Conservation (phyloP, 2,329 filamentous ascomycete genomes). For the Fusarium veterinarium region DNA sequence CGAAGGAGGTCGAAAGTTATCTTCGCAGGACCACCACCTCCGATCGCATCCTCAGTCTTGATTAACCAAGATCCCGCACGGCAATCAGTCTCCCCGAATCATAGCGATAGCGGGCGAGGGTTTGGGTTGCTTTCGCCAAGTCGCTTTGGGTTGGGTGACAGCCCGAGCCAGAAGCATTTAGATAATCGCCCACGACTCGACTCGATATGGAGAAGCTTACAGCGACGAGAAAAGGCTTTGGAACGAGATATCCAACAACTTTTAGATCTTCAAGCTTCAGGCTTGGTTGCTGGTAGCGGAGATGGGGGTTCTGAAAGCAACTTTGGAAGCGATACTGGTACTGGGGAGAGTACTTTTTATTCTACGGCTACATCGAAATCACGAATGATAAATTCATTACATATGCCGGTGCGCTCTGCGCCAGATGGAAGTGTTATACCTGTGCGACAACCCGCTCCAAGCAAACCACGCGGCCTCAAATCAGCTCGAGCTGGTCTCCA, state of each 20-base stretch:
- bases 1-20: slow-evolving; percentile 50
- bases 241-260: slow-evolving; percentile 61
- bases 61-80: slow-evolving; percentile 26
- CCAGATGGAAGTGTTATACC: slow-evolving; percentile 66
- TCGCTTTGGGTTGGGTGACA: slow-evolving; percentile 22
- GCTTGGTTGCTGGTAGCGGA: slow-evolving; percentile 54
- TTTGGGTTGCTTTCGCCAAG: slow-evolving; percentile 33
- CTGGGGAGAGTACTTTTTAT: slow-evolving; percentile 56
- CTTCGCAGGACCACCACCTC: slow-evolving; percentile 63
- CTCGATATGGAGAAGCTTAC: slow-evolving; percentile 60
- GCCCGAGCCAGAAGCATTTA: slow-evolving; percentile 49
- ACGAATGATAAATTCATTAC: slow-evolving; percentile 56
- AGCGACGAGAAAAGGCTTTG: slow-evolving; percentile 58
- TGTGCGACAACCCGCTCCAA: slow-evolving; percentile 65
- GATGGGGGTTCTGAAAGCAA: slow-evolving; percentile 38
- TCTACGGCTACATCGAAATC: slow-evolving; percentile 55
- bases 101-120: slow-evolving; percentile 18
- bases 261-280: slow-evolving; percentile 61
- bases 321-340: slow-evolving; percentile 52
- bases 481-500: slow-evolving; percentile 74
- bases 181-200: slow-evolving; percentile 51
- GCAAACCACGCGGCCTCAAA: slow-evolving; percentile 66
- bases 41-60: slow-evolving; percentile 59
- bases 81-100: slow-evolving; percentile 19
- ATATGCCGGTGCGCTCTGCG: slow-evolving; percentile 52